Evolutionary conservation across 2,329 filamentous ascomycete species (phyloP).

Genomic region (Microdochium paspali): DNA sequence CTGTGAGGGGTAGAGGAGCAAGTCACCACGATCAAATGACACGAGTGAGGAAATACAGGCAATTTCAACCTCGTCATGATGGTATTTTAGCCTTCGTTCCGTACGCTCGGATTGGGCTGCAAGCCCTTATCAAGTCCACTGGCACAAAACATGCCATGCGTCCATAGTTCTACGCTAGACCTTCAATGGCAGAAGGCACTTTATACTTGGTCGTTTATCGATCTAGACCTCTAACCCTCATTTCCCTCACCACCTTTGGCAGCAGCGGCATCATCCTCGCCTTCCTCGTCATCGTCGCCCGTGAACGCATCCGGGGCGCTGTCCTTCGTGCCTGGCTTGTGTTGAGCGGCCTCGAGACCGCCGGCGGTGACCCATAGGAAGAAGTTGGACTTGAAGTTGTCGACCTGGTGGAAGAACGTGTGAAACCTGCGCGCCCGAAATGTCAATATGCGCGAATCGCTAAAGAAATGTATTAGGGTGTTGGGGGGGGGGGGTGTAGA

Average conservation of each 20-base stretch:
- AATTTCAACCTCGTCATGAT: too few relatives aligned
- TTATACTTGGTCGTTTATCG: background rate
- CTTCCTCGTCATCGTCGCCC: conserved; percentile 41
- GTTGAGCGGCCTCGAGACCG: conserved; percentile 52
- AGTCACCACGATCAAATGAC: too few relatives aligned
- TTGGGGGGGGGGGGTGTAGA: background rate
- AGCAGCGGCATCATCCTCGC: conserved; percentile 27
- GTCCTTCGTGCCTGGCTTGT: conserved; percentile 30
- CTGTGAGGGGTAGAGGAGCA: too few relatives aligned
- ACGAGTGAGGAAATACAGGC: too few relatives aligned
- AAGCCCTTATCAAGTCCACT: too few relatives aligned
- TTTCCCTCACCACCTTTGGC: background rate
- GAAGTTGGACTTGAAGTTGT: conserved; percentile 61
- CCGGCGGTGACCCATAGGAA: conserved; percentile 68
- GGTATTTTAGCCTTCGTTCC: too few relatives aligned
- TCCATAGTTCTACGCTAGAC: too few relatives aligned
- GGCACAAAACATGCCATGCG: too few relatives aligned
- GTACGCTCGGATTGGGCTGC: too few relatives aligned
- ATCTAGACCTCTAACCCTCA: conserved; percentile 10
- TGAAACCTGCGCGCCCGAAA: conserved; percentile 47
- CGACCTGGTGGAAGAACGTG: conserved; percentile 70
- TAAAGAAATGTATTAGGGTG: too few relatives aligned
- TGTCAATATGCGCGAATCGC: too few relatives aligned
- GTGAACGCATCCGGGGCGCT: conserved; percentile 32
- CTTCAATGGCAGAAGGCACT: background rate